Percentiles rank a stretch among this genome's conserved stretches.
Conservation (phyloP, 208 protist genomes). For the Crithidia mellificae region DNA sequence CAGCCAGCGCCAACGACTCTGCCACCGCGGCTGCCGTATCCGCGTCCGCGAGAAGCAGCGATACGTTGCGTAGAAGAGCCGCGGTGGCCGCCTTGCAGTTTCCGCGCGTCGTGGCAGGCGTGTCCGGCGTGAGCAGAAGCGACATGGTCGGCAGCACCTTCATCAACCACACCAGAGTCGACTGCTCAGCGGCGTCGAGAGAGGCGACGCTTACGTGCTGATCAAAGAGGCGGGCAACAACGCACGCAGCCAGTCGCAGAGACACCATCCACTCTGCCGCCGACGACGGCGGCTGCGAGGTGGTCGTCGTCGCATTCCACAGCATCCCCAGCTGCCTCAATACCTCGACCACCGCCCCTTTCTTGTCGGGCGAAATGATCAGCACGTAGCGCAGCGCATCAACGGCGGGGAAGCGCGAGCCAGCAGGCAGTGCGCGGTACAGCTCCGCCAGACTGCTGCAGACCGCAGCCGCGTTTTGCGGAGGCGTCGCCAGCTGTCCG, state of each 20-base stretch:
- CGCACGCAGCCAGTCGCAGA: conserved; percentile 25
- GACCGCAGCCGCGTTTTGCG: background rate
- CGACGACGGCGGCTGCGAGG: conserved; percentile 18
- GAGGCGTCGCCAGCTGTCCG: background rate
- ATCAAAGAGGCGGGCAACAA: conserved; percentile 18
- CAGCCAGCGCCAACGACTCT: conserved; percentile 15
- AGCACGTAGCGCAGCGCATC: conserved; percentile 40
- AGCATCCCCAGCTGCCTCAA: background rate
- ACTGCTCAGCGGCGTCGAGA: background rate
- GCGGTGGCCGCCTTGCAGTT: conserved; percentile 22
- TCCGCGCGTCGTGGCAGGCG: conserved; percentile 6
- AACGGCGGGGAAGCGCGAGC: conserved; percentile 39
- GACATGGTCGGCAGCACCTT: conserved; percentile 16
- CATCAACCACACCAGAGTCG: conserved; percentile 22
- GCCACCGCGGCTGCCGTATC: background rate
- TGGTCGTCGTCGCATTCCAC: conserved; percentile 7
- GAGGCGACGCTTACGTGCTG: background rate
- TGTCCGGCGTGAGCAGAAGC: conserved; percentile 19
- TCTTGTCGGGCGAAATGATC: background rate
- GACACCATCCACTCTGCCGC: conserved; percentile 31
- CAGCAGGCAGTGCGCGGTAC: conserved; percentile 25
- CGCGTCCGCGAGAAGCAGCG: conserved; percentile 8
- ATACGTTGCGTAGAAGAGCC: conserved; percentile 27
- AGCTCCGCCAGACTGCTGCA: conserved; percentile 21
- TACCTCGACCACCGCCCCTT: background rate